Base-by-base conservation (phyloP, 352 stramenopile species). In the Poterioochromonas sp. region DNA sequence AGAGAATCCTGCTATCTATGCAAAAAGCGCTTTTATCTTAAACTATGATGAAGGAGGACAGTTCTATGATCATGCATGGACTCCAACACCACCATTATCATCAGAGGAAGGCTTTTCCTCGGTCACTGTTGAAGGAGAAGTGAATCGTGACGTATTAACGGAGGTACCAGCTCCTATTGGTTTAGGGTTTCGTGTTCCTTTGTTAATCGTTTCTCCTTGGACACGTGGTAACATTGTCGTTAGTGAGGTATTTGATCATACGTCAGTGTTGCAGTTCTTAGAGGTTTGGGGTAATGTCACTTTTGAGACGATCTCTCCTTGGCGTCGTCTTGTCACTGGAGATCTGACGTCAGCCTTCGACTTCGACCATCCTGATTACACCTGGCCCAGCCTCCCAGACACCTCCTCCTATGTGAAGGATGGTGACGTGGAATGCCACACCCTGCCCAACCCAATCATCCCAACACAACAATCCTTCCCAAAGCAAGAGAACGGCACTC, bases 41-140 rank as follows among this genome's bases (percentile, higher is more conserved):
- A 79, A 79, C 29, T 79, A 79, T 51, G 76, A 79, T 51, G 76
- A 79, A 73, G 76, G 76, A 44, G 76, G 76, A 18, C 76, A 79
- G 34, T 79, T 79, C 49, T 79, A 73, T 34, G 76, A 79, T 34
- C 76, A 79, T 73, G 29, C 35, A 35, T 79, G 76, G 76, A 73
- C 76, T 40, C 76, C 76, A 18, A 79, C 76, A 1, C 76, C 76
- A 15, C 76, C 76, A 18, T 68, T 79, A 47, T 8, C 3, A 5
- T 34, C 74, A 40, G 47, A 11, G 8, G 51, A 73, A 53, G 76
- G 76, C 8, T 47, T 44, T 29, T 53, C 49, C 2, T 73, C 76
- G 20, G 54, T 79, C 0, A 73, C 51, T 22, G 58, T 54, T 12
- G 76, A 79, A 22, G 76, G 76, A 15, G 76, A 79, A 39, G 29